phyloP scores from a whole-genome alignment of 495 filamentous ascomycete species.

The Trichoderma gamsii region DNA sequence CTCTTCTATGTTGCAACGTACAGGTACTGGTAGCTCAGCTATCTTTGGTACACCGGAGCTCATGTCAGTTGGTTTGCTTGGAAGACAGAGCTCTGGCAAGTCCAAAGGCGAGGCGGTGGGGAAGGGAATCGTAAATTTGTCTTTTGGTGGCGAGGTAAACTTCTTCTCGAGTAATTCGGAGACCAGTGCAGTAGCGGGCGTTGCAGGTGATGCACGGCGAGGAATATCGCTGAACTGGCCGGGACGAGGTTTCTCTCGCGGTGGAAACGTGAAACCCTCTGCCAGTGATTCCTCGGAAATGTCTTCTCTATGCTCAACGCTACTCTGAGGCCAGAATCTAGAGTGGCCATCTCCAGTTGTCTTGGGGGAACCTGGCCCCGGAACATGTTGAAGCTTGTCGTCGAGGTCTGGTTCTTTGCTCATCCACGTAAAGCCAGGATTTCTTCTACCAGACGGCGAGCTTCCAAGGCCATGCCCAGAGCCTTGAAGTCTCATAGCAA shows the following conservation, averaged over 20 bases:
- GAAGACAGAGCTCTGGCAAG: neutral
- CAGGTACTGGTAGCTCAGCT: neutral
- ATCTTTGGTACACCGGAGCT: neutral
- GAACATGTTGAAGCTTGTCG: neutral
- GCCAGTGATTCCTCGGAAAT: neutral
- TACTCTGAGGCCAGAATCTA: neutral
- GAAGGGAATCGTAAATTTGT: neutral
- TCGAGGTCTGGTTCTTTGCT: neutral
- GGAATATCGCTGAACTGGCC: conserved; percentile 11
- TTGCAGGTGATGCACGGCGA: neutral
- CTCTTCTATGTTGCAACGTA: neutral
- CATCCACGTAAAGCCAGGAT: neutral
- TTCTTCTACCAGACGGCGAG: neutral
- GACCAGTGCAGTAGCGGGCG: neutral
- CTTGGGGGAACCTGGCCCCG: neutral
- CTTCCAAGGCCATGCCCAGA: neutral
- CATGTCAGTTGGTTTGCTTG: neutral
- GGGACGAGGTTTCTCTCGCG: neutral
- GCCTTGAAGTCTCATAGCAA: neutral
- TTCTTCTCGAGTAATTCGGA: neutral
- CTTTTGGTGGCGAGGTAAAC: neutral
- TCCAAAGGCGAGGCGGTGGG: neutral
- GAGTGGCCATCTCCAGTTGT: neutral
- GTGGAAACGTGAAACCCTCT: conserved; percentile 5
- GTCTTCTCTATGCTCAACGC: neutral